A percentile compares a stretch with the other conserved stretches of the same genome.
phyloP scores from a whole-genome alignment of 1,284 basidiomycete genomes.

The Ganoderma resinaceum region DNA sequence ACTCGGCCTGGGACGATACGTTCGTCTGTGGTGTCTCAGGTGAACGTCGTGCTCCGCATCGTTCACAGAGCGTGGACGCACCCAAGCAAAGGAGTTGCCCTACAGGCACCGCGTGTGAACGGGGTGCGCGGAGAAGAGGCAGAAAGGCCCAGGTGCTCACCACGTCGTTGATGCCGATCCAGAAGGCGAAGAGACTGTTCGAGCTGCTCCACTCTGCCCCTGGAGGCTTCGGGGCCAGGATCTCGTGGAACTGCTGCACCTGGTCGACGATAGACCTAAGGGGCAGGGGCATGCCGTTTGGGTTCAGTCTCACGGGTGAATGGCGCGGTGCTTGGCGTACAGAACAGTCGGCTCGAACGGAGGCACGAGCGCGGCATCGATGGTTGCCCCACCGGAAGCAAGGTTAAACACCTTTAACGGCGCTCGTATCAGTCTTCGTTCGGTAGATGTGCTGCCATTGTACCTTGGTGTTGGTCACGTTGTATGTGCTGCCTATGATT shows the following conservation, averaged over 20 bases:
- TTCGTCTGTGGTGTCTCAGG: conserved; percentile 51
- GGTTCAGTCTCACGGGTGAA: conserved; percentile 11
- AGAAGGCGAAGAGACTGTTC: conserved; percentile 65
- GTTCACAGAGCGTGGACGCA: conserved; percentile 34
- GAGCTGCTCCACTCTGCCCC: conserved; percentile 60
- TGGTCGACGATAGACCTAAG: conserved; percentile 68
- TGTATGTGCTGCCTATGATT: conserved; percentile 52
- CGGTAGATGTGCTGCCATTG: conserved; percentile 4
- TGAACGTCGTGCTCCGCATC: conserved; percentile 17
- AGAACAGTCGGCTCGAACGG: conserved; percentile 62
- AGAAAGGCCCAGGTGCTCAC: conserved; percentile 39
- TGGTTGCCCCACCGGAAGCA: conserved; percentile 67
- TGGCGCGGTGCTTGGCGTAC: conserved; percentile 41
- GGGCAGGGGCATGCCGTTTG: neutral
- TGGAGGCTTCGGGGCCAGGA: conserved; percentile 56
- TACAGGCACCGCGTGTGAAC: conserved; percentile 32
- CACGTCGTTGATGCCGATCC: conserved; percentile 74
- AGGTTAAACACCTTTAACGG: conserved; percentile 59
- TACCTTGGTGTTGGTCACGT: conserved; percentile 61
- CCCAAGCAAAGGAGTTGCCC: conserved; percentile 63
- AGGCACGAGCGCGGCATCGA: conserved; percentile 63
- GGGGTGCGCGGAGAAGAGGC: conserved; percentile 5
- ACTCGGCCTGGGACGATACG: conserved; percentile 53
- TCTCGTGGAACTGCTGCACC: conserved; percentile 60
- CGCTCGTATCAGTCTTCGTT: conserved; percentile 14